Percentiles rank a stretch among this genome's conserved stretches.
Evolutionary conservation across 352 stramenopile genomes (phyloP).

Genomic region (Pythium guiyangense): DNA sequence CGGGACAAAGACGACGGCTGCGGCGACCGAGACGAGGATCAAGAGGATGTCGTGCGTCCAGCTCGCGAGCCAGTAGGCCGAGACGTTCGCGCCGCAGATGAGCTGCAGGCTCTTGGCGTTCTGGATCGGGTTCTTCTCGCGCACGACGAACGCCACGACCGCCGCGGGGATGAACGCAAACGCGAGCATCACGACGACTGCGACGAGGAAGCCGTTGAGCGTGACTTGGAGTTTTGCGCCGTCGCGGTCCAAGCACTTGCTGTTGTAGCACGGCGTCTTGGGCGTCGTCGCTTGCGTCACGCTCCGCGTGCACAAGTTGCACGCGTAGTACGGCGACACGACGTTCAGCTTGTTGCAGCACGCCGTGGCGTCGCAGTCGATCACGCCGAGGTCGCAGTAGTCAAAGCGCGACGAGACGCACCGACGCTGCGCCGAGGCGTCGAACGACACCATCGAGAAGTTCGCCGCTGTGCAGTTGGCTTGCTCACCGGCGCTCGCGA

Average conservation of each 20-base stretch:
- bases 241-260: conserved; percentile 19
- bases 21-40: conserved; percentile 21
- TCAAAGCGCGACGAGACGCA: conserved; percentile 14
- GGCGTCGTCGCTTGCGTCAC: conserved; percentile 2
- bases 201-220: conserved; percentile 37
- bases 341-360: conserved; percentile 35
- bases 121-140: conserved; percentile 42
- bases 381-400: conserved; percentile 36
- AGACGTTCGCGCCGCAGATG: conserved; percentile 30
- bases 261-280: conserved; percentile 23
- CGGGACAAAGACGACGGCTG: conserved; percentile 22
- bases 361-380: conserved; percentile 26
- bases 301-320: conserved; percentile 17
- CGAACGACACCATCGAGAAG: conserved; percentile 22
- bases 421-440: conserved; percentile 3
- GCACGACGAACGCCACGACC: conserved; percentile 40
- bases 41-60: conserved; percentile 36
- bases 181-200: conserved; percentile 33
- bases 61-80: conserved; percentile 37
- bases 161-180: conserved; percentile 43
- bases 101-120: conserved; percentile 49
- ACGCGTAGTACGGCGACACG: conserved; percentile 38
- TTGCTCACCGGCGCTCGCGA: conserved; percentile 19
- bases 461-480: conserved; percentile 17
- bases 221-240: conserved; percentile 38